Evolutionary conservation across 257 asterid species (phyloP).

Genomic region (Nicotiana sylvestris): DNA sequence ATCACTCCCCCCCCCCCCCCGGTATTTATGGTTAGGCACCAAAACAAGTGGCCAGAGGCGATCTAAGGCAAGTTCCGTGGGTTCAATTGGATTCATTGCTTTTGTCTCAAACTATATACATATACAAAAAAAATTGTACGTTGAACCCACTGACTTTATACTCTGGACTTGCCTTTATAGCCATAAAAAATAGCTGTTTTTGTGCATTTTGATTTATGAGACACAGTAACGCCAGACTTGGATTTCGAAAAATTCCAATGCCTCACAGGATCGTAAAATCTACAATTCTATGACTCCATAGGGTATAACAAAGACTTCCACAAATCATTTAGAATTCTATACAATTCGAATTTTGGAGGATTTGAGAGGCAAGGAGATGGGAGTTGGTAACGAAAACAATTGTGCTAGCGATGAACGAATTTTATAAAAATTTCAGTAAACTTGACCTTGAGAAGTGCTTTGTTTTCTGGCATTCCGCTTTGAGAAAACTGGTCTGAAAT

Average conservation of each 20-base stretch:
- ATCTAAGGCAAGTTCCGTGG: not conserved
- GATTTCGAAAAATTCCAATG: not conserved
- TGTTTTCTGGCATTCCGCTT: constrained; percentile 27
- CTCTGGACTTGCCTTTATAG: not conserved
- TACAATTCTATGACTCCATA: too few relatives aligned
- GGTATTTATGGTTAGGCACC: not conserved
- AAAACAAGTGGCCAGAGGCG: not conserved
- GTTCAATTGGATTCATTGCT: not conserved
- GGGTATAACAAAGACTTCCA: too few relatives aligned
- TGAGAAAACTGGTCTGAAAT: constrained; percentile 30
- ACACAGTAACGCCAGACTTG: too few relatives aligned
- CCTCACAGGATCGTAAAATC: not conserved
- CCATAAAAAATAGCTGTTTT: not conserved
- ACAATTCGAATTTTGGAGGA: not conserved
- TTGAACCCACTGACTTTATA: not conserved
- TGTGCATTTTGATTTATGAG: not conserved
- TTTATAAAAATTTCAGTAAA: not conserved
- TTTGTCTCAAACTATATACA: not conserved
- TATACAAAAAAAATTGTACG: not conserved
- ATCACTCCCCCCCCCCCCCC: not conserved
- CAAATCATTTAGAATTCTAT: not conserved
- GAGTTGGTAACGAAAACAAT: too few relatives aligned
- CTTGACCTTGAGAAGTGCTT: constrained; percentile 32
- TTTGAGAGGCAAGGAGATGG: too few relatives aligned
- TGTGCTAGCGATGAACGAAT: too few relatives aligned